Conservation (phyloP, 2,329 filamentous ascomycete species). For the Xylariales sp. region DNA sequence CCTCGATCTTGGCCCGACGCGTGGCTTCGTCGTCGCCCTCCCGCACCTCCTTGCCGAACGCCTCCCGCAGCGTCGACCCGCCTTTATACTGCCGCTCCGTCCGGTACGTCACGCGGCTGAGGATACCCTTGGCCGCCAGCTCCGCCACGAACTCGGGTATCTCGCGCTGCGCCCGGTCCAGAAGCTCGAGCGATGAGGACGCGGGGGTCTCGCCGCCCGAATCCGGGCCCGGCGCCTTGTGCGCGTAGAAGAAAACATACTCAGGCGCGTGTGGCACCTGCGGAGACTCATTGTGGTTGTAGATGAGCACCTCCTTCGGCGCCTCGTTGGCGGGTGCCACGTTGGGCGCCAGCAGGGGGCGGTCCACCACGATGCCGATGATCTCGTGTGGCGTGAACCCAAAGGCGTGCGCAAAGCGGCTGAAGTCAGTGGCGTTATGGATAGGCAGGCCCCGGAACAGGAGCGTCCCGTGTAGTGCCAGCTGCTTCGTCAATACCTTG, state of each 20-base stretch:
- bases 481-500: slow-evolving; percentile 30
- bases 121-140: slow-evolving; percentile 38
- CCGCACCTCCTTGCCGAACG: slow-evolving; percentile 42
- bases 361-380: slow-evolving; percentile 44
- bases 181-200: slow-evolving; percentile 42
- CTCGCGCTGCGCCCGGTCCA: slow-evolving; percentile 36
- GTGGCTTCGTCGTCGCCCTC: slow-evolving; percentile 38
- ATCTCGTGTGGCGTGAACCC: slow-evolving; percentile 41
- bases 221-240: slow-evolving; percentile 32
- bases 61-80: slow-evolving; percentile 36
- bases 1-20: slow-evolving; percentile 37
- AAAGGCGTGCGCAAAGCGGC: slow-evolving; percentile 44
- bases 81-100: slow-evolving; percentile 37
- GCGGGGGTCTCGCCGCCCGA: slow-evolving; percentile 37
- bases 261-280: slow-evolving; percentile 47
- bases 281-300: slow-evolving; percentile 46
- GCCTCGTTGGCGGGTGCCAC: slow-evolving; percentile 40
- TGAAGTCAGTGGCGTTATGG: slow-evolving; percentile 38
- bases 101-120: slow-evolving; percentile 33
- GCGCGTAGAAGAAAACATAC: slow-evolving; percentile 45
- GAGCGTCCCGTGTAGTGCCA: slow-evolving; percentile 39
- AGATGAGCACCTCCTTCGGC: slow-evolving; percentile 41
- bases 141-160: slow-evolving; percentile 41
- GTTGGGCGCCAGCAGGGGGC: slow-evolving; percentile 26
- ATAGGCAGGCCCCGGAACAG: slow-evolving; percentile 43